phyloP scores from a whole-genome alignment of 257 asterid species.

The Petrea volubilis region DNA sequence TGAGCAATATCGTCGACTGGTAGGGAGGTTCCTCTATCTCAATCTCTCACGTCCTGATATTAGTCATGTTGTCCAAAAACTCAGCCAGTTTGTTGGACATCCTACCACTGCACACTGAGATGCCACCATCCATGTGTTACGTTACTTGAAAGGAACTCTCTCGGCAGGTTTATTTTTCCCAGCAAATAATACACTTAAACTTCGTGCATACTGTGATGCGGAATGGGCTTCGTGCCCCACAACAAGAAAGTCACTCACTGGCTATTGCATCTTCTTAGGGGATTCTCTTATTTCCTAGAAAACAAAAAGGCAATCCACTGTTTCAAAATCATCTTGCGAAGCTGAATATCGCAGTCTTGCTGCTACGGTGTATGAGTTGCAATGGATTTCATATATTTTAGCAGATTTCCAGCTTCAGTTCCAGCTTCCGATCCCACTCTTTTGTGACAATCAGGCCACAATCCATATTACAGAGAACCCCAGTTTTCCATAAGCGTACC shows the following conservation, averaged over 20 bases:
- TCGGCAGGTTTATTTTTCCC: not conserved
- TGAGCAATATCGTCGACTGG: not conserved
- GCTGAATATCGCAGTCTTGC: not conserved
- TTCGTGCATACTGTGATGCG: not conserved
- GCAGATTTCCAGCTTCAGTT: not conserved
- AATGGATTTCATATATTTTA: not conserved
- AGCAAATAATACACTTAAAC: not conserved
- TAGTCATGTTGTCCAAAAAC: not conserved
- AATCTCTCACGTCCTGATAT: too few species aligned
- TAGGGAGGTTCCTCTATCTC: not conserved
- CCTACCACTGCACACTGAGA: too few species aligned
- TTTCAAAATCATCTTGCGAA: not conserved
- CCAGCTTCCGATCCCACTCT: not conserved
- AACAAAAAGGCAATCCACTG: not conserved
- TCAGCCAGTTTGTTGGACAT: not conserved
- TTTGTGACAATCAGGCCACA: not conserved
- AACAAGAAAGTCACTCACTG: not conserved
- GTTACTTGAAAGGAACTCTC: not conserved
- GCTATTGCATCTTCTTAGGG: not conserved
- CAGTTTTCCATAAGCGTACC: not conserved
- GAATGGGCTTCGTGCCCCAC: not conserved
- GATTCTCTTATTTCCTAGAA: not conserved
- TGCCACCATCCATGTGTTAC: too few species aligned
- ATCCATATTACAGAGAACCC: not conserved
- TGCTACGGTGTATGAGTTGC: not conserved